Percentiles rank a stretch among this genome's conserved stretches.
Evolutionary conservation across 208 protist genomes (phyloP).

Genomic region (Crithidia thermophila): DNA sequence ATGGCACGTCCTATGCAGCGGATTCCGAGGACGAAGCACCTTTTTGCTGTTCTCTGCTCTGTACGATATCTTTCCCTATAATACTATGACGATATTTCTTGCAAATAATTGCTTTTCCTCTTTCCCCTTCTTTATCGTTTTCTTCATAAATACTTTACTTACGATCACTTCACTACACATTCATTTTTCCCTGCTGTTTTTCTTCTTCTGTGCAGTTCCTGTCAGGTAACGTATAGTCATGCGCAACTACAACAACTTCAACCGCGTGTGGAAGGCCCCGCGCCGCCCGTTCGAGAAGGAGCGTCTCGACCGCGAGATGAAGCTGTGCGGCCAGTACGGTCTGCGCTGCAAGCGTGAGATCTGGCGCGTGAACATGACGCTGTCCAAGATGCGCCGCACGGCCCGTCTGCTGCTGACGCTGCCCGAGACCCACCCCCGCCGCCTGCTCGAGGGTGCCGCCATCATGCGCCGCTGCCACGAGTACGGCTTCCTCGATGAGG

Average conservation of each 20-base stretch:
- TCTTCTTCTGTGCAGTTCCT: background rate
- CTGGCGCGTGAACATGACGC: slow-evolving; percentile 98
- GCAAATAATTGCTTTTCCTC: slow-evolving; percentile 20
- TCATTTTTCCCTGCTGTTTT: background rate
- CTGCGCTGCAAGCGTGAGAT: slow-evolving; percentile 99
- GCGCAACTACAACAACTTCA: slow-evolving; percentile 97
- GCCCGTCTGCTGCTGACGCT: slow-evolving; percentile 99
- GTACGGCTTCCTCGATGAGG: slow-evolving; percentile 98
- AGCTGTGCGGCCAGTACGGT: slow-evolving; percentile 99
- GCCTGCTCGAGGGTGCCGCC: slow-evolving; percentile 98
- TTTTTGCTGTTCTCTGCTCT: too few species aligned
- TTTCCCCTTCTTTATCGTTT: slow-evolving; percentile 3
- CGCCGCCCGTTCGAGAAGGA: slow-evolving; percentile 99
- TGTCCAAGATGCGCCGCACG: slow-evolving; percentile 99
- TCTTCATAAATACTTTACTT: background rate
- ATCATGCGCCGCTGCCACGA: slow-evolving; percentile 99
- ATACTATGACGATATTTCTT: too few species aligned
- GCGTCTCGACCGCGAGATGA: slow-evolving; percentile 99
- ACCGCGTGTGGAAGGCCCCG: slow-evolving; percentile 97
- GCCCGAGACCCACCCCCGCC: slow-evolving; percentile 97
- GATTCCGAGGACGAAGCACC: too few species aligned
- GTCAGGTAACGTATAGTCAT: slow-evolving; percentile 39
- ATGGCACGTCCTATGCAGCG: too few species aligned
- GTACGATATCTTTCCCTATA: too few species aligned
- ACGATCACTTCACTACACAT: background rate